Evolutionary conservation across 2,329 filamentous ascomycete species (phyloP), one percentile per base, ranked within the genome.

Genomic region (Grosmannia clavigera): DNA sequence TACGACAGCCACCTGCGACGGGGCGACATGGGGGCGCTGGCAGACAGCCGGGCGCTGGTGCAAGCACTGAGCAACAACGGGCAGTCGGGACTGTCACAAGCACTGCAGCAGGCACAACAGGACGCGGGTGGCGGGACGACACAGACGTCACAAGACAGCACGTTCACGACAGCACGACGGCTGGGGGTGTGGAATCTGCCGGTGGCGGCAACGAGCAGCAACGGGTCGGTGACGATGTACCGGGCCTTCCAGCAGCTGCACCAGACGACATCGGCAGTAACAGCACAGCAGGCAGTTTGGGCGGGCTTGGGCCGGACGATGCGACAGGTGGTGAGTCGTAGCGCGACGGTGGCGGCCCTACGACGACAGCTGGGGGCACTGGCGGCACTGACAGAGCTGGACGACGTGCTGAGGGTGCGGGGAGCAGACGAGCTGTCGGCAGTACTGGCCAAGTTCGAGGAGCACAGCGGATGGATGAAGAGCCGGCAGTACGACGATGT

Each of bases 111-210:
- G 60, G 81, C 79, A 61, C 80, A 86, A 60, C 77, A 40, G 27
- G 73, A 81, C 7, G 19, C 19, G 14, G 35, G 22, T 76, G 33
- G 80, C 80, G 31, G 33, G 6, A n/a, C 76, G 33, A 80, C 81
- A 4, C 76, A 81, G 2, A 73, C 79, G 9, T 83, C 82, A 0
- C 75, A 88, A 9, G 86, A 90, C 55, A 87, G 81, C 63, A 90
- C 90, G 58, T 87, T 95, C 64, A 81, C 84, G 58, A 90, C 89
- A 6, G 91, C 92, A 25, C 82, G 89, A 62, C 87, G 87, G 64
- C 77, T 97, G 19, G 91, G 94, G 65, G 87, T 92, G 67, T 99
- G 94, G 94, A 92, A 96, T 69, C 79, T 97, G 25, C 88, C 89
- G 16, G 84, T 85, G 0, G 88, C 91, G 0, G 76, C 79, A 9